Percentiles rank a stretch among this genome's conserved stretches.
Conservation (phyloP, 2,329 filamentous ascomycete species). For the Pyrenophora tritici-repentis region DNA sequence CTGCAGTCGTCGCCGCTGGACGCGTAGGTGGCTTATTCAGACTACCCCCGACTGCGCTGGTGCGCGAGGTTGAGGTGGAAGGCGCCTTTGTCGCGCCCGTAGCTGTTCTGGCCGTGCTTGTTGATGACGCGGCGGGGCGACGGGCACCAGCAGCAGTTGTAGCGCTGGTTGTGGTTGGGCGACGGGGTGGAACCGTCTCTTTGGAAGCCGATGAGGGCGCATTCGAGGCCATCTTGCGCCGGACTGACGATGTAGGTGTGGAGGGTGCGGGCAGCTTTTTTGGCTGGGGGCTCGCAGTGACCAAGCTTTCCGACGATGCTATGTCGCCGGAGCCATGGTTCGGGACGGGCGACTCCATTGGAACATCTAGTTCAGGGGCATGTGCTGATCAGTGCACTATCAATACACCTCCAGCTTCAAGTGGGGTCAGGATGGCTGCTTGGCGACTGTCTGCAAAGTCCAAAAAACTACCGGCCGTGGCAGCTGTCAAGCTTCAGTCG, state of each 20-base stretch:
- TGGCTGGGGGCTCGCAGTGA: slow-evolving; percentile 13
- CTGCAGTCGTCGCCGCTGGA: slow-evolving; percentile 30
- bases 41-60: slow-evolving; percentile 33
- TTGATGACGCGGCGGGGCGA: slow-evolving; percentile 28
- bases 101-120: slow-evolving; percentile 27
- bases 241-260: slow-evolving; percentile 35
- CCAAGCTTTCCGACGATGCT: slow-evolving; percentile 9
- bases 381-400: slow-evolving; percentile 8
- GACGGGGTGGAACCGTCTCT: slow-evolving; percentile 36
- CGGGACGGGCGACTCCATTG: slow-evolving; percentile 18
- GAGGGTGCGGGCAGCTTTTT: slow-evolving; percentile 30
- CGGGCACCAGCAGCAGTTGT: slow-evolving; percentile 32
- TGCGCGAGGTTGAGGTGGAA: slow-evolving; percentile 32
- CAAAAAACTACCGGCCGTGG: not conserved
- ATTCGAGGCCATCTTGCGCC: slow-evolving; percentile 43
- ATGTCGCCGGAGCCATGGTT: slow-evolving; percentile 11
- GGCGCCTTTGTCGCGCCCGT: slow-evolving; percentile 35
- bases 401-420: not conserved
- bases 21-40: slow-evolving; percentile 47
- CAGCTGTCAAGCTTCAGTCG: not conserved
- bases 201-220: slow-evolving; percentile 34
- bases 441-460: not conserved
- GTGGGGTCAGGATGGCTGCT: not conserved
- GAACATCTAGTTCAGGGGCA: slow-evolving; percentile 3
- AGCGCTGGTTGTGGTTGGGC: slow-evolving; percentile 26